A percentile compares a stretch with the other conserved stretches of the same genome.
These are phyloP conservation scores for Exserohilum rostratum DNA, from an alignment of 2,329 filamentous ascomycete genomes.

Conservation along the genomic window DNA sequence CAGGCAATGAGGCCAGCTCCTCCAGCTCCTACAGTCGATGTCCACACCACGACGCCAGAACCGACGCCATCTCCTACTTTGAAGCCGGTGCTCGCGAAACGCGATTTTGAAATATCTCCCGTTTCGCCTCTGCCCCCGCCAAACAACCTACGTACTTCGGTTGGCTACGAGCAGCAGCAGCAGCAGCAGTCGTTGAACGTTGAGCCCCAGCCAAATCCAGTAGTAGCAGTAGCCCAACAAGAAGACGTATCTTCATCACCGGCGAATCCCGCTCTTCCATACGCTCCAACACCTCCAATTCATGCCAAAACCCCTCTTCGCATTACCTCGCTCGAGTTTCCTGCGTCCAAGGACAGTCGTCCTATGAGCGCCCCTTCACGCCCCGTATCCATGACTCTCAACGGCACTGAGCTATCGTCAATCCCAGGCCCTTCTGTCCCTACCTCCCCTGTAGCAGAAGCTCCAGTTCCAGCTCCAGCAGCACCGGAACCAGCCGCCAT, in stretches of 20 bases:
- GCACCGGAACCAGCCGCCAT: no score
- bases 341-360: slow-evolving; percentile 2
- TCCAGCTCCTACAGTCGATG: slow-evolving; percentile 18
- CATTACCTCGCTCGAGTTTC: slow-evolving; percentile 18
- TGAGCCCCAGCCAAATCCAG: slow-evolving; percentile 8
- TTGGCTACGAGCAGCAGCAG: slow-evolving; percentile 33
- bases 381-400: background rate
- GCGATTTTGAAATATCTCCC: slow-evolving; percentile 29
- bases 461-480: no score
- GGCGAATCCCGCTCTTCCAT: slow-evolving; percentile 4
- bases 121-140: slow-evolving; percentile 26
- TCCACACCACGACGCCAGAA: slow-evolving; percentile 37
- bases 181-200: background rate
- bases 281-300: slow-evolving; percentile 4
- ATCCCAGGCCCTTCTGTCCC: slow-evolving; percentile 11
- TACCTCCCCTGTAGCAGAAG: slow-evolving; percentile 4
- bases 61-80: slow-evolving; percentile 37
- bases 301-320: slow-evolving; percentile 8
- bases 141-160: slow-evolving; percentile 26
- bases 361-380: slow-evolving; percentile 4
- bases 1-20: slow-evolving; percentile 33
- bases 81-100: slow-evolving; percentile 21
- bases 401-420: slow-evolving; percentile 1
- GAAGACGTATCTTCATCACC: background rate
- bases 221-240: background rate